Conservation (phyloP, 78 protist genomes). For the Goniomonas avonlea region DNA sequence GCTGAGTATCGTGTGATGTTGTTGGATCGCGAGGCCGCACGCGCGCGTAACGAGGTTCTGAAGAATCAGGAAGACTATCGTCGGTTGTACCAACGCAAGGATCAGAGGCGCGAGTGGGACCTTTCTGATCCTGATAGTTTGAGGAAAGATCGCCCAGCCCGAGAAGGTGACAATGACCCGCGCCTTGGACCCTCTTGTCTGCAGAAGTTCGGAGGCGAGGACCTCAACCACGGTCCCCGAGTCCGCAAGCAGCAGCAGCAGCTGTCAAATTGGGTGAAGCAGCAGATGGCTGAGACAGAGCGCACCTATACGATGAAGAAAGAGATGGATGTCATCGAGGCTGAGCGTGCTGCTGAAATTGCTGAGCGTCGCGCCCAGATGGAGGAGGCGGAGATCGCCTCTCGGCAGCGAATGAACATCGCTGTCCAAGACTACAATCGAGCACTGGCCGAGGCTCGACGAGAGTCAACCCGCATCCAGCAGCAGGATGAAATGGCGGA, state of each 20-base stretch:
- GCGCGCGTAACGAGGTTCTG: neutral
- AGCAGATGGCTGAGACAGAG: constrained; percentile 1
- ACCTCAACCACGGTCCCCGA: constrained; percentile 5
- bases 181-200: neutral
- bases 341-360: neutral
- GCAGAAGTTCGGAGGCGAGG: constrained; percentile 26
- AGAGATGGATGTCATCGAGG: neutral
- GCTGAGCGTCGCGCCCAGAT: neutral
- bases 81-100: neutral
- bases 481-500: neutral
- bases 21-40: constrained; percentile 14
- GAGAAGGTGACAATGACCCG: constrained; percentile 22
- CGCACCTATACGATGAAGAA: neutral
- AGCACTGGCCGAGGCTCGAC: constrained; percentile 4
- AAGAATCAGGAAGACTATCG: neutral
- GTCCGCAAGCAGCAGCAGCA: constrained; percentile 11
- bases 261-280: constrained; percentile 19
- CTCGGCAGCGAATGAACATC: neutral
- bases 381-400: neutral
- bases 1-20: constrained; percentile 10
- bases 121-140: constrained; percentile 9
- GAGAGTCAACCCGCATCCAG: neutral
- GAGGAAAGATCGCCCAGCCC: constrained; percentile 14
- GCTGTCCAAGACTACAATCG: constrained; percentile 9
- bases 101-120: constrained; percentile 22